Percentiles rank a stretch among this genome's conserved stretches.
These are phyloP conservation scores for Fraxinus platypoda DNA, from an alignment of 305 asterid genomes.

Conservation along the genomic window DNA sequence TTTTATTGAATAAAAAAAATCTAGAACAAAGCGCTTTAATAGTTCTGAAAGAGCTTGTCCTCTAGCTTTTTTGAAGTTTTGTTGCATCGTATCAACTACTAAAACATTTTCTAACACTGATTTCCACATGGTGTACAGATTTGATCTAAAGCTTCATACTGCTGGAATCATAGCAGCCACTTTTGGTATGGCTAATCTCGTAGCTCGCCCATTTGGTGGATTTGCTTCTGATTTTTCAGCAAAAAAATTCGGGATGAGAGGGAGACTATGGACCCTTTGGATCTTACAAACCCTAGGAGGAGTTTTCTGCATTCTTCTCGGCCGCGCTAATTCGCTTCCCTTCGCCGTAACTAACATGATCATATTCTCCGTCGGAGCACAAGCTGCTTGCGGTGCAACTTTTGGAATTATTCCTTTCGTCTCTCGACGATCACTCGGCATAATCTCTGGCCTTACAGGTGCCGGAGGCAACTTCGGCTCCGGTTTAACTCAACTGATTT, in stretches of 20 bases:
- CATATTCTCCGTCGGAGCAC: conserved; percentile 52
- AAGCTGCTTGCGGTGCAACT: conserved; percentile 60
- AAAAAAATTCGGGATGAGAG: conserved; percentile 50
- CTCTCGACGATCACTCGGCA: conserved; percentile 49
- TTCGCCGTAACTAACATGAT: conserved; percentile 50
- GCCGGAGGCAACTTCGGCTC: conserved; percentile 68
- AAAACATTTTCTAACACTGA: background rate
- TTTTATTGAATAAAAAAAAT: too few relatives aligned
- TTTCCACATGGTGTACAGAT: conserved; percentile 19
- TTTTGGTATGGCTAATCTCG: conserved; percentile 62
- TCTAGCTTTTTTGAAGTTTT: background rate
- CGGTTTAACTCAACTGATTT: conserved; percentile 49
- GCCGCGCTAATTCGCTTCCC: conserved; percentile 40
- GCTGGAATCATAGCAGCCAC: conserved; percentile 60
- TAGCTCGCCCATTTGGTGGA: conserved; percentile 58
- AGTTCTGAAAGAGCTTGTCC: background rate
- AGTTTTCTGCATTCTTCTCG: conserved; percentile 42
- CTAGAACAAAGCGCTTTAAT: background rate
- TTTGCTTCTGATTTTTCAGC: conserved; percentile 45
- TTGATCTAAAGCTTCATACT: conserved; percentile 47
- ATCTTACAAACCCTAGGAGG: conserved; percentile 54
- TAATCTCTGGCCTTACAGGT: conserved; percentile 49
- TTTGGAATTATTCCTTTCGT: conserved; percentile 57
- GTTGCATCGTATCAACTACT: background rate
- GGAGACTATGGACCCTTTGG: conserved; percentile 55